phyloP scores from a whole-genome alignment of 768 basidiomycete species.

The Chalciporus chontae region DNA sequence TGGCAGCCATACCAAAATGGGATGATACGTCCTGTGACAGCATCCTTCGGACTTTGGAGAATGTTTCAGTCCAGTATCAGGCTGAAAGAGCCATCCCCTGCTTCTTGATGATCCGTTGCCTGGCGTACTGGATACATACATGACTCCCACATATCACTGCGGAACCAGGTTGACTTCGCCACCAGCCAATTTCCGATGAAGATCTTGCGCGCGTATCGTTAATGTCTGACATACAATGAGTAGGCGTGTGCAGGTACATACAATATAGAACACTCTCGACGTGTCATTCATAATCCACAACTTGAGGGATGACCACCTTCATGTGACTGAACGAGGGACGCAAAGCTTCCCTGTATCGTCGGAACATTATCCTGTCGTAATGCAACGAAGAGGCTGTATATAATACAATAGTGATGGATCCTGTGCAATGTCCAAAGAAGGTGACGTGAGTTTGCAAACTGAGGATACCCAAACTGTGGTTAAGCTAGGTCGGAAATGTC shows the following conservation, averaged over 20 bases:
- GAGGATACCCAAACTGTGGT: neutral
- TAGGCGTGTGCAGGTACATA: conserved; percentile 11
- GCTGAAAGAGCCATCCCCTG: conserved; percentile 1
- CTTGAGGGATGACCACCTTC: neutral
- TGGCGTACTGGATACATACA: conserved; percentile 1
- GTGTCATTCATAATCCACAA: conserved; percentile 24
- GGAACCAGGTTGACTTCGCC: conserved; percentile 11
- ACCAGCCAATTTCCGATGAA: conserved; percentile 25
- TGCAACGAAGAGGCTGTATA: conserved; percentile 26
- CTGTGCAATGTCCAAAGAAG: conserved; percentile 10
- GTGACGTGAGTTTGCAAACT: conserved; percentile 12
- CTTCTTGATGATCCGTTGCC: conserved; percentile 8
- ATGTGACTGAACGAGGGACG: conserved; percentile 13
- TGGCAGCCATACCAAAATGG: neutral
- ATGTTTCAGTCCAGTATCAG: conserved; percentile 24
- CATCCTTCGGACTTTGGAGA: conserved; percentile 21
- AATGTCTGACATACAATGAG: conserved; percentile 4
- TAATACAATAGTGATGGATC: conserved; percentile 24
- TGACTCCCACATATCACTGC: conserved; percentile 22
- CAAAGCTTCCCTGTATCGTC: conserved; percentile 9
- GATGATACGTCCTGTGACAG: conserved; percentile 10
- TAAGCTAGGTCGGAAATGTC: conserved; percentile 3
- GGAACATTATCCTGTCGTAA: conserved; percentile 11
- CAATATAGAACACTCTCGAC: conserved; percentile 10
- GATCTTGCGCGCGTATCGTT: conserved; percentile 18